Evolutionary conservation across 805 yeast species (phyloP), one percentile per base, ranked within the genome.

Genomic region (Candida palmyrensis): DNA sequence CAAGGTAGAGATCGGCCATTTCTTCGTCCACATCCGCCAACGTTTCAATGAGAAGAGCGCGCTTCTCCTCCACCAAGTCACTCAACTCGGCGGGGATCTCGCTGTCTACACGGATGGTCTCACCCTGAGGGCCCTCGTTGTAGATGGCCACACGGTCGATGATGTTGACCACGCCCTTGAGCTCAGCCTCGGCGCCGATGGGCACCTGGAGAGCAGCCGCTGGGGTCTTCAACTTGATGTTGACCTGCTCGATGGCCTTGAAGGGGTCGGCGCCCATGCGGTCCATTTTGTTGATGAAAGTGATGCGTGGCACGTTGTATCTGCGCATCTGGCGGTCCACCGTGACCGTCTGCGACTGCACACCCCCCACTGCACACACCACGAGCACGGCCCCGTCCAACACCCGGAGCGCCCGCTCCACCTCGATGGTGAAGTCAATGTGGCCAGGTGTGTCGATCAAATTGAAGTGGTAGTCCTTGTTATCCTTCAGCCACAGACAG

Each of bases 221-320:
- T 16, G 96, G 86, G 27, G 88, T 86, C 61, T 79, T 86, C 56
- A 92, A 75, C 59, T 92, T 92, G 35, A 64, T 47, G 63, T 90
- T 87, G 48, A 92, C 74, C 66, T 90, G 97, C 37, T 85, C 95
- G 49, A 92, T 83, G 37, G 94, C 96, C 43, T 74, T 76, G 82
- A 94, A 92, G 15, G 99, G 99, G 62, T 92, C 81, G 36, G 98
- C 85, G 45, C 99, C 99, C 96, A 92, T 86, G 58, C 99, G 79
- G 62, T 92, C 99, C 97, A 92, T 89, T 69, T 92, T 92, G 67
- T 92, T 92, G 61, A 92, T 84, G 53, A 92, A 92, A 7, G 98
- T 90, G 33, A 92, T 74, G 54, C 98, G 77, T 35, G 98, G 98
- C 53, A 92, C 96, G 55, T 92, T 88, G 65, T 92, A 92, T 57